phyloP scores from a whole-genome alignment of 345 rosid species.

The Reutealis trisperma region DNA sequence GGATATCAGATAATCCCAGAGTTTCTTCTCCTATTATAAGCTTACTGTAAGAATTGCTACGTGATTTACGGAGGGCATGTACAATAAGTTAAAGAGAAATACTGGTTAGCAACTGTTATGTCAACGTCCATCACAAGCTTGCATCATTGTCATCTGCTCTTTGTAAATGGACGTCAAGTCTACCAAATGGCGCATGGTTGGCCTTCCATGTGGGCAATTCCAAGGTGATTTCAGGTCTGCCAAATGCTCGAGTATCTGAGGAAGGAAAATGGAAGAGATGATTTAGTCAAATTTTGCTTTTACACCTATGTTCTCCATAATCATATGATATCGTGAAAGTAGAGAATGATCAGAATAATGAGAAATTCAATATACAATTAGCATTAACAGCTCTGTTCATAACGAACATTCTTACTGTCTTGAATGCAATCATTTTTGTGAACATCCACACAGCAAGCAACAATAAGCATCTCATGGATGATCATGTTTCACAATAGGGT shows the following conservation, averaged over 20 bases:
- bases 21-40: background rate
- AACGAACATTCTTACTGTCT: background rate
- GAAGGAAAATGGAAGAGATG: background rate
- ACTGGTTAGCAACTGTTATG: background rate
- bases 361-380: background rate
- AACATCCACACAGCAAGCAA: background rate
- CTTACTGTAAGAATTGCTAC: background rate
- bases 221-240: slow-evolving; percentile 90
- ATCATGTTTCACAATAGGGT: background rate
- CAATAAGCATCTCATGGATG: background rate
- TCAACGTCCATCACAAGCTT: slow-evolving; percentile 24
- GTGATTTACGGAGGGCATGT: background rate
- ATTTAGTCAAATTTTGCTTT: background rate
- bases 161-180: slow-evolving; percentile 59
- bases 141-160: slow-evolving; percentile 26
- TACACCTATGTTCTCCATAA: background rate
- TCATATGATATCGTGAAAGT: background rate
- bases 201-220: slow-evolving; percentile 99
- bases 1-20: background rate
- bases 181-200: slow-evolving; percentile 95
- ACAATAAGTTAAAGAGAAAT: slow-evolving; percentile 10
- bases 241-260: slow-evolving; percentile 79
- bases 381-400: background rate
- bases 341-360: background rate
- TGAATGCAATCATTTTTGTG: background rate